Conservation (phyloP, 768 basidiomycete genomes). For the Suillus tomentosus region DNA sequence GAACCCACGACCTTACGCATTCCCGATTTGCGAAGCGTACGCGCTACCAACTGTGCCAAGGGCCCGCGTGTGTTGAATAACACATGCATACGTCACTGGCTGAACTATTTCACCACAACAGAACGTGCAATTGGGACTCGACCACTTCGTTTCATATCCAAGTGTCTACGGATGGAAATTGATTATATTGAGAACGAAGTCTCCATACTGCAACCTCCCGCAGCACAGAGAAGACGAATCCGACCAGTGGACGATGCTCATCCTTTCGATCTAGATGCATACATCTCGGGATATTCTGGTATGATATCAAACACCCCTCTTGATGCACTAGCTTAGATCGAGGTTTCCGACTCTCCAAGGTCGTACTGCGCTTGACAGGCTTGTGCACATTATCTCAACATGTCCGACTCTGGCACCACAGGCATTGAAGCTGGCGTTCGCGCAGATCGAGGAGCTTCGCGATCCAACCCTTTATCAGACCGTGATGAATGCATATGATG, state of each 20-base stretch:
- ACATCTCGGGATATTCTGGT: slow-evolving; percentile 80
- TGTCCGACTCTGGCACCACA: slow-evolving; percentile 73
- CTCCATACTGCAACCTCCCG: slow-evolving; percentile 16
- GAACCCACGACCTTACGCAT: slow-evolving; percentile 38
- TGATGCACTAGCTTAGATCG: slow-evolving; percentile 9
- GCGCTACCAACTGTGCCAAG: slow-evolving; percentile 38
- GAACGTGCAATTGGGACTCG: neutral
- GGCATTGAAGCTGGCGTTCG: slow-evolving; percentile 67
- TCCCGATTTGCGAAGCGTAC: slow-evolving; percentile 31
- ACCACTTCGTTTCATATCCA: neutral
- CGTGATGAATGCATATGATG: slow-evolving; percentile 57
- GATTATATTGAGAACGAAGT: slow-evolving; percentile 31
- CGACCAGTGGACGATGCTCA: slow-evolving; percentile 73
- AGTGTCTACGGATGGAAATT: slow-evolving; percentile 29
- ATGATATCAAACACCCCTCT: neutral
- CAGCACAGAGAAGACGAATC: slow-evolving; percentile 26
- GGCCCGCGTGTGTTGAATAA: slow-evolving; percentile 15
- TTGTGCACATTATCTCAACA: slow-evolving; percentile 63
- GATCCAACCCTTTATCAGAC: slow-evolving; percentile 64
- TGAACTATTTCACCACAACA: neutral
- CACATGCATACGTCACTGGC: neutral
- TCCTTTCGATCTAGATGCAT: slow-evolving; percentile 85
- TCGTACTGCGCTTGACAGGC: slow-evolving; percentile 73
- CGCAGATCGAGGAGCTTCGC: slow-evolving; percentile 64
- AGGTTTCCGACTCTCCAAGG: slow-evolving; percentile 42